phyloP scores from a whole-genome alignment of 2,329 filamentous ascomycete species.

The Fusarium napiforme region DNA sequence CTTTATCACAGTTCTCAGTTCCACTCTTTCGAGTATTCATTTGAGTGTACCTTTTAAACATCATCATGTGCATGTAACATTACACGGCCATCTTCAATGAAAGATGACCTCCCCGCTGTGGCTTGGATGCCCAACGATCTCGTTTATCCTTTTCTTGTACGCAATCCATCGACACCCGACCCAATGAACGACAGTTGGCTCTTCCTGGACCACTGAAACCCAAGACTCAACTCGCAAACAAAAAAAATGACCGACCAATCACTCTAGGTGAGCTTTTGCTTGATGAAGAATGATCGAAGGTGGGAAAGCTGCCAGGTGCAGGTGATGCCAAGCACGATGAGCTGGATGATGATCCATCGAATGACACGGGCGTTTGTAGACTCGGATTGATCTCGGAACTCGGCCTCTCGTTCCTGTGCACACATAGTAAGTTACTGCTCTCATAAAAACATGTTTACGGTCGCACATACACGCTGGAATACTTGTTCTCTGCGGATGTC shows the following conservation, averaged over 20 bases:
- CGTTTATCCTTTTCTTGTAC: conserved; percentile 14
- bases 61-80: conserved; percentile 42
- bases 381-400: conserved; percentile 98
- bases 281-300: conserved; percentile 97
- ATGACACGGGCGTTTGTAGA: conserved; percentile 90
- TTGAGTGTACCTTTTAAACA: conserved; percentile 25
- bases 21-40: conserved; percentile 4
- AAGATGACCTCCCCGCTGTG: conserved; percentile 3
- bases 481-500: conserved; percentile 96
- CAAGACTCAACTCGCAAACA: conserved; percentile 12
- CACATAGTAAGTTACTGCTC: conserved; percentile 11
- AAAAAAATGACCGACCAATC: neutral
- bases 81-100: conserved; percentile 27
- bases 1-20: conserved; percentile 17
- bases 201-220: neutral
- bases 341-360: conserved; percentile 92
- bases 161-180: conserved; percentile 22
- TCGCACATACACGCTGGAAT: conserved; percentile 81
- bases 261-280: conserved; percentile 94
- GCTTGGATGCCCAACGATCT: conserved; percentile 23
- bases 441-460: neutral
- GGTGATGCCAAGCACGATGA: conserved; percentile 83
- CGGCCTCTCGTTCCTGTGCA: conserved; percentile 88
- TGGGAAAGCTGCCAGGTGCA: conserved; percentile 98
- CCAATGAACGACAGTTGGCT: conserved; percentile 6